These are phyloP conservation scores for Halenospora varia DNA, from an alignment of 495 filamentous ascomycete species.

Conservation along the genomic window DNA sequence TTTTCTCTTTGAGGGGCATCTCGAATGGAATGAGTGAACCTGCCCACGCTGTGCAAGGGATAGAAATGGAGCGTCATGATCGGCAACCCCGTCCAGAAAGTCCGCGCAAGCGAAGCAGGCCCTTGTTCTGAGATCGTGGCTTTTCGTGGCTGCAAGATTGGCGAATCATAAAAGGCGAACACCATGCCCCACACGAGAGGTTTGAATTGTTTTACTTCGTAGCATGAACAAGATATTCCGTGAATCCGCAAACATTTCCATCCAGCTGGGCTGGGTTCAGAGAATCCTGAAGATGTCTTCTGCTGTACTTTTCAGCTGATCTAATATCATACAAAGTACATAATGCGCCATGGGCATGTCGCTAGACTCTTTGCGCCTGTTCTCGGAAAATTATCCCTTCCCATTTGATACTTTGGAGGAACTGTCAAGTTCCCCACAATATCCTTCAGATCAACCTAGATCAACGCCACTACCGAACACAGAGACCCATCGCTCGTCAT, in stretches of 20 bases:
- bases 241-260: neutral
- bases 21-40: neutral
- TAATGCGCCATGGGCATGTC: neutral
- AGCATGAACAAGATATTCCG: neutral
- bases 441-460: neutral
- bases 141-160: neutral
- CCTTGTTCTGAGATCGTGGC: conserved; percentile 1
- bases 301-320: conserved; percentile 15
- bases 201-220: neutral
- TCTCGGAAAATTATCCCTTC: too few relatives aligned
- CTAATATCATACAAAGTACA: conserved; percentile 8
- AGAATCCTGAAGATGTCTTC: neutral
- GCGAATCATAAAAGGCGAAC: too few relatives aligned
- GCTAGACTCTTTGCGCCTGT: neutral
- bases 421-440: neutral
- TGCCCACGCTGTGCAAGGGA: neutral
- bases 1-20: neutral
- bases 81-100: neutral
- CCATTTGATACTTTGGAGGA: too few relatives aligned
- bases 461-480: conserved; percentile 3
- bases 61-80: conserved; percentile 8
- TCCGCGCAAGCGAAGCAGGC: neutral
- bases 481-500: conserved; percentile 26
- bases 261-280: neutral
- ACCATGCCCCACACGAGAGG: too few relatives aligned